Evolutionary conservation across 139 green algal species (phyloP).

Genomic region (Ostreobium quekettii): DNA sequence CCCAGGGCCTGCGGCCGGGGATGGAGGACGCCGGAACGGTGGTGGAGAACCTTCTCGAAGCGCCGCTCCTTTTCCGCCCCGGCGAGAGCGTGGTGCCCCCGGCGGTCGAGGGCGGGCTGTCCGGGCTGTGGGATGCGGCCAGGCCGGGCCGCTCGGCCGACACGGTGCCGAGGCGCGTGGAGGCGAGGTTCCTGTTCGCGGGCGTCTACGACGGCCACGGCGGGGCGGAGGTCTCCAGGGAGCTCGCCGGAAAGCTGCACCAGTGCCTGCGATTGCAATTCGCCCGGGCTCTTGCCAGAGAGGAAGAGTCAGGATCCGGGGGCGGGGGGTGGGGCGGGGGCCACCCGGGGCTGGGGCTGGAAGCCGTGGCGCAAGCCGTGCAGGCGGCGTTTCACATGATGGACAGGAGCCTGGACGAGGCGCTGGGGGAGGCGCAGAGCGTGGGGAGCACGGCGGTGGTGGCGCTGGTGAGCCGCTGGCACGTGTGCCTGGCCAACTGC

Average conservation of each 20-base stretch:
- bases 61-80: not conserved
- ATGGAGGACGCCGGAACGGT: not conserved
- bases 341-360: not conserved
- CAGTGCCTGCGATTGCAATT: constrained; percentile 25
- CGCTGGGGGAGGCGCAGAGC: too few species aligned
- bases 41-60: not conserved
- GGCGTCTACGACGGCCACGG: constrained; percentile 70
- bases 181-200: constrained; percentile 27
- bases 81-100: not conserved
- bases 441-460: constrained; percentile 52
- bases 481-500: constrained; percentile 58
- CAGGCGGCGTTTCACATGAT: constrained; percentile 1
- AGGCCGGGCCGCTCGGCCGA: too few species aligned
- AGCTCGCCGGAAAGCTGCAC: constrained; percentile 59
- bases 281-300: constrained; percentile 14
- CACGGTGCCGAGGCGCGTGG: too few species aligned
- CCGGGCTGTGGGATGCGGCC: too few species aligned
- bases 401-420: not conserved
- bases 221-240: constrained; percentile 49
- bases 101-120: too few species aligned
- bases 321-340: too few species aligned
- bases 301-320: too few species aligned
- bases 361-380: not conserved
- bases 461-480: constrained; percentile 40
- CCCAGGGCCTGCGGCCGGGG: too few species aligned